Percentiles rank a stretch among this genome's conserved stretches.
phyloP scores from a whole-genome alignment of 2,329 filamentous ascomycete genomes.

The Calonectria henricotiae region DNA sequence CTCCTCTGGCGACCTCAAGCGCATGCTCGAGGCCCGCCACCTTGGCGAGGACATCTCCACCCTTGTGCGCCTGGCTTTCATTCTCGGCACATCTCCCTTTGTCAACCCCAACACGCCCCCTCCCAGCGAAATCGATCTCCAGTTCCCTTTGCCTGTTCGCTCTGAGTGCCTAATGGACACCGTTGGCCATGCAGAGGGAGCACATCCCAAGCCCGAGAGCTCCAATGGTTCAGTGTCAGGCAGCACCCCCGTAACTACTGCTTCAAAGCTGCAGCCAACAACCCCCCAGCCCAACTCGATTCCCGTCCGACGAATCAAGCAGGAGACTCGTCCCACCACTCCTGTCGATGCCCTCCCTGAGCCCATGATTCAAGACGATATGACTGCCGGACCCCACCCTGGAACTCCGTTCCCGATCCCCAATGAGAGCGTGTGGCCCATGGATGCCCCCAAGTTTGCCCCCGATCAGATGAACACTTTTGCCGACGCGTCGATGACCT shows the following conservation, averaged over 20 bases:
- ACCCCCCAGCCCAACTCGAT: conserved; percentile 53
- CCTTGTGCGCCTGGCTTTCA: conserved; percentile 63
- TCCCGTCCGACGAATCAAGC: conserved; percentile 57
- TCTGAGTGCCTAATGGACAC: conserved; percentile 58
- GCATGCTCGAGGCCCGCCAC: conserved; percentile 64
- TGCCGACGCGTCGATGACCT: conserved; percentile 52
- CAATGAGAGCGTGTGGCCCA: conserved; percentile 58
- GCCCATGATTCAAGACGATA: conserved; percentile 57
- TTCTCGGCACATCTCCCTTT: conserved; percentile 62
- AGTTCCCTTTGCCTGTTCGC: conserved; percentile 60
- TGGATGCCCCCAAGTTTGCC: conserved; percentile 61
- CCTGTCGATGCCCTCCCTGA: conserved; percentile 53
- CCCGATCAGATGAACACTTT: conserved; percentile 59
- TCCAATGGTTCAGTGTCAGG: conserved; percentile 27
- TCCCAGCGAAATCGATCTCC: conserved; percentile 59
- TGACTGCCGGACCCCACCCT: conserved; percentile 58
- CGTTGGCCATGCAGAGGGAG: conserved; percentile 51
- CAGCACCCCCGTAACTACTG: conserved; percentile 50
- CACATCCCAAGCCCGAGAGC: conserved; percentile 51
- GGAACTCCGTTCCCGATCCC: conserved; percentile 62
- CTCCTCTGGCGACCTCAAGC: conserved; percentile 63
- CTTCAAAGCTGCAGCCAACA: conserved; percentile 54
- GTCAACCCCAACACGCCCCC: conserved; percentile 58
- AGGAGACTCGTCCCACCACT: conserved; percentile 58
- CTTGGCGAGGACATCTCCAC: conserved; percentile 61